Evolutionary conservation across 768 basidiomycete species (phyloP).

Genomic region (Pisolithus sp.): DNA sequence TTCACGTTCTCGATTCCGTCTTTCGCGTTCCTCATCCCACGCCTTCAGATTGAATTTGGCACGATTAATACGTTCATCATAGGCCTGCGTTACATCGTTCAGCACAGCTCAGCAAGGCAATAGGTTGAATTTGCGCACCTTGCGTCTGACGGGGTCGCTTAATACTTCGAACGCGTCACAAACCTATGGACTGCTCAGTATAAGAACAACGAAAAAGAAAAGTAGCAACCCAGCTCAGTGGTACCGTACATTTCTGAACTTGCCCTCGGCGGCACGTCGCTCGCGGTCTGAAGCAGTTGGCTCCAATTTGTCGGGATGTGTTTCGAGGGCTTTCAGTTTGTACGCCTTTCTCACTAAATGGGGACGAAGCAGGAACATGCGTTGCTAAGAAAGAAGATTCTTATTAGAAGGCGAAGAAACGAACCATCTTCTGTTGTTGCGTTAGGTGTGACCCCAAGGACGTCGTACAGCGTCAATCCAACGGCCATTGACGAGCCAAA

Average conservation of each 20-base stretch:
- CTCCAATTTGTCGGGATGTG: constrained; percentile 68
- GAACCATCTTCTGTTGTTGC: constrained; percentile 49
- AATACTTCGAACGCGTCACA: constrained; percentile 57
- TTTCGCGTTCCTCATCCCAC: constrained; percentile 34
- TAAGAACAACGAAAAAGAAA: neutral
- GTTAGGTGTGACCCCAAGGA: constrained; percentile 39
- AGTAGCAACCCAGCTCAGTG: constrained; percentile 18
- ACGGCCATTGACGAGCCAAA: constrained; percentile 20
- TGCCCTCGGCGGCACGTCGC: constrained; percentile 47
- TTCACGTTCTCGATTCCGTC: constrained; percentile 42
- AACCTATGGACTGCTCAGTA: constrained; percentile 38
- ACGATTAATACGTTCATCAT: constrained; percentile 38
- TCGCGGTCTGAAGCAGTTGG: constrained; percentile 44
- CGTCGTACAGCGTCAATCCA: constrained; percentile 33
- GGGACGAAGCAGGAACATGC: neutral
- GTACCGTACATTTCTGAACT: constrained; percentile 52
- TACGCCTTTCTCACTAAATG: constrained; percentile 61
- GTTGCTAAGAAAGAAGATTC: neutral
- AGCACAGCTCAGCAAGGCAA: neutral
- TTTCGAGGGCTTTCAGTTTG: constrained; percentile 59
- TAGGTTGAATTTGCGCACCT: constrained; percentile 32
- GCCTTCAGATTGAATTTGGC: constrained; percentile 18
- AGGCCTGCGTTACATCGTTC: constrained; percentile 30
- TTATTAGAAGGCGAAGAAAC: constrained; percentile 10
- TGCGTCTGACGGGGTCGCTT: constrained; percentile 48